Percentiles rank a stretch among this genome's conserved stretches.
phyloP scores from a whole-genome alignment of 257 asterid species.

The Solanum sejunctum region DNA sequence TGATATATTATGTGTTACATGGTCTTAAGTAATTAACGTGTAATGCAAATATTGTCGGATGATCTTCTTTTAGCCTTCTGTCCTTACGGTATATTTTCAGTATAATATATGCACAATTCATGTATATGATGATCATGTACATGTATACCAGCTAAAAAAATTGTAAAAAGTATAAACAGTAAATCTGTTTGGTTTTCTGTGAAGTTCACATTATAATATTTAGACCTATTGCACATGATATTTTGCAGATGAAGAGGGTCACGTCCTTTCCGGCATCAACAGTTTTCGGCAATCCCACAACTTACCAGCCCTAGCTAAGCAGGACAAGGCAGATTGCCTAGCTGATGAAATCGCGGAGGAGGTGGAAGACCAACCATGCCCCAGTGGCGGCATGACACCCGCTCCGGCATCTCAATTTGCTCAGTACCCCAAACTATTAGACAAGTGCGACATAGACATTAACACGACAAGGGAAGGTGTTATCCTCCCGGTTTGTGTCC shows the following conservation, averaged over 20 bases:
- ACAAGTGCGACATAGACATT: slow-evolving; percentile 45
- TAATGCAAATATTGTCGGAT: neutral
- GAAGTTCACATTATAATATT: neutral
- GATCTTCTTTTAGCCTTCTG: neutral
- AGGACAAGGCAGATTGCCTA: slow-evolving; percentile 52
- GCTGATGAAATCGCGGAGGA: slow-evolving; percentile 47
- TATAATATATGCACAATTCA: too few species aligned
- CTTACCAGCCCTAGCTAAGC: slow-evolving; percentile 30
- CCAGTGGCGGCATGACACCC: slow-evolving; percentile 3
- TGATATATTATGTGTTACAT: neutral
- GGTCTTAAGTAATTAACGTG: neutral
- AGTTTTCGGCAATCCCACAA: slow-evolving; percentile 42
- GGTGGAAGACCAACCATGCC: slow-evolving; percentile 30
- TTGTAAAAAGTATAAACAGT: neutral
- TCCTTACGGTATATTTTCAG: neutral
- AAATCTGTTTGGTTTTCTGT: neutral
- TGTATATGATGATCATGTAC: too few species aligned
- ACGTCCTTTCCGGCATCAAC: slow-evolving; percentile 54
- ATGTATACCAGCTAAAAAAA: neutral
- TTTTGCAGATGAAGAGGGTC: slow-evolving; percentile 43
- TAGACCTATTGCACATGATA: neutral
- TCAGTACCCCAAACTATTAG: slow-evolving; percentile 25
- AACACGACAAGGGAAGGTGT: slow-evolving; percentile 52
- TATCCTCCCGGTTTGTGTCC: slow-evolving; percentile 70
- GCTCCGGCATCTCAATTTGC: slow-evolving; percentile 21